Conservation (phyloP, 176 grass and related monocot genomes). For the Oryza officinalis region DNA sequence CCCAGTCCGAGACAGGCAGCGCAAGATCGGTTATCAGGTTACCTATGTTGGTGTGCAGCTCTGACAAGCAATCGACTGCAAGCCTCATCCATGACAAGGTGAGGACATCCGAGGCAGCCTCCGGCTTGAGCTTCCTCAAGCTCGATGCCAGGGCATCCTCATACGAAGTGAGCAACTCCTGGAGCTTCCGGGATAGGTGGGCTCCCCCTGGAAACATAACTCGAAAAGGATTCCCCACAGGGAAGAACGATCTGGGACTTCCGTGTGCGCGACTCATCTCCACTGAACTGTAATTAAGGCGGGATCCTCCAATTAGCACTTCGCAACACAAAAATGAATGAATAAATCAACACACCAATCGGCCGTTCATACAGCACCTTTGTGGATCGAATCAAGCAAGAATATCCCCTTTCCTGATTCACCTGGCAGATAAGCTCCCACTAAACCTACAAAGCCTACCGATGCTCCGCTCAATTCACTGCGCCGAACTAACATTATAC, state of each 20-base stretch:
- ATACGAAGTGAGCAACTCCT: constrained; percentile 37
- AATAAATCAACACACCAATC: neutral
- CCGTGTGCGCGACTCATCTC: constrained; percentile 73
- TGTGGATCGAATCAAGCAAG: neutral
- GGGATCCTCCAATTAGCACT: neutral
- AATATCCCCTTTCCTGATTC: constrained; percentile 16
- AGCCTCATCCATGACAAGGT: constrained; percentile 69
- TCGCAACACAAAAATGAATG: neutral
- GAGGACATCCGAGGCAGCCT: constrained; percentile 50
- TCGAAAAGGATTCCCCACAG: constrained; percentile 66
- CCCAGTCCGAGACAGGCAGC: constrained; percentile 83
- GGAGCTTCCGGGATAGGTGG: constrained; percentile 55
- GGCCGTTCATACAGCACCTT: neutral
- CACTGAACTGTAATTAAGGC: constrained; percentile 28
- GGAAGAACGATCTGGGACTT: constrained; percentile 44
- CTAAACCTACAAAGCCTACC: neutral
- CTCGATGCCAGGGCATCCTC: constrained; percentile 57
- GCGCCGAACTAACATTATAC: neutral
- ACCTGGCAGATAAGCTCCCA: neutral
- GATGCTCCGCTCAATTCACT: neutral
- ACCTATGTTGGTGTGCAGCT: constrained; percentile 51
- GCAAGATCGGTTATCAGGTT: constrained; percentile 72
- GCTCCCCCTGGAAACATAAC: constrained; percentile 46
- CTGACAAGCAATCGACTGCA: constrained; percentile 53
- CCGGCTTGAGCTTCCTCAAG: constrained; percentile 64